These are phyloP conservation scores for Aspergillus saccharolyticus DNA, from an alignment of 495 filamentous ascomycete species.

Conservation along the genomic window DNA sequence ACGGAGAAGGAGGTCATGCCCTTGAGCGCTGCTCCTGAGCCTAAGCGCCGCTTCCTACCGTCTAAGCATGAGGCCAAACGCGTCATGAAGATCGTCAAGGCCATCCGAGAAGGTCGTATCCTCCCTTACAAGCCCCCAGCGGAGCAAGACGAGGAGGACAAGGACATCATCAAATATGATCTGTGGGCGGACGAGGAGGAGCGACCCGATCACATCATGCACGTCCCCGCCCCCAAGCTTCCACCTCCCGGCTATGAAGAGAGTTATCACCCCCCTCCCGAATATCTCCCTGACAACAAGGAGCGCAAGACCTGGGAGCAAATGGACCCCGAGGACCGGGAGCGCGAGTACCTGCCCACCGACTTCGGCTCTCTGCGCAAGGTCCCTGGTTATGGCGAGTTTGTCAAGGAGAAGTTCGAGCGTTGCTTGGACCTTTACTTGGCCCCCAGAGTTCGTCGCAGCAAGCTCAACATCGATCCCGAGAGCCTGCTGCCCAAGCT, in stretches of 20 bases:
- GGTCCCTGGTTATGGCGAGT: constrained; percentile 86
- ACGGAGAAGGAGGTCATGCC: constrained; percentile 90
- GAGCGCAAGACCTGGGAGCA: constrained; percentile 89
- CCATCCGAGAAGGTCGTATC: constrained; percentile 90
- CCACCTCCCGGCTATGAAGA: constrained; percentile 91
- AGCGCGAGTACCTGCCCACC: constrained; percentile 80
- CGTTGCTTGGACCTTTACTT: constrained; percentile 92
- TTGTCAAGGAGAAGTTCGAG: constrained; percentile 95
- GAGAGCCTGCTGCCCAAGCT: constrained; percentile 90
- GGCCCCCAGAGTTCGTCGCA: constrained; percentile 84
- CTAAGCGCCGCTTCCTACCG: constrained; percentile 90
- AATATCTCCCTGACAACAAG: constrained; percentile 81
- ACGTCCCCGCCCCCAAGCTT: constrained; percentile 92
- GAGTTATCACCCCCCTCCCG: constrained; percentile 92
- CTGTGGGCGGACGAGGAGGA: constrained; percentile 90
- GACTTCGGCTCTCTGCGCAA: constrained; percentile 78
- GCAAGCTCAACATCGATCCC: constrained; percentile 94
- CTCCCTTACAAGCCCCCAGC: constrained; percentile 80
- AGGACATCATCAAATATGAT: constrained; percentile 74
- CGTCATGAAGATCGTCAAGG: constrained; percentile 96
- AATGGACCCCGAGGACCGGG: constrained; percentile 81
- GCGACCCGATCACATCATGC: constrained; percentile 82
- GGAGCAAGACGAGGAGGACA: constrained; percentile 65
- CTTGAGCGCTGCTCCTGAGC: constrained; percentile 87
- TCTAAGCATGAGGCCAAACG: constrained; percentile 98